Base-by-base conservation (phyloP, 1,284 basidiomycete genomes). In the Mycosarcoma maydis region DNA sequence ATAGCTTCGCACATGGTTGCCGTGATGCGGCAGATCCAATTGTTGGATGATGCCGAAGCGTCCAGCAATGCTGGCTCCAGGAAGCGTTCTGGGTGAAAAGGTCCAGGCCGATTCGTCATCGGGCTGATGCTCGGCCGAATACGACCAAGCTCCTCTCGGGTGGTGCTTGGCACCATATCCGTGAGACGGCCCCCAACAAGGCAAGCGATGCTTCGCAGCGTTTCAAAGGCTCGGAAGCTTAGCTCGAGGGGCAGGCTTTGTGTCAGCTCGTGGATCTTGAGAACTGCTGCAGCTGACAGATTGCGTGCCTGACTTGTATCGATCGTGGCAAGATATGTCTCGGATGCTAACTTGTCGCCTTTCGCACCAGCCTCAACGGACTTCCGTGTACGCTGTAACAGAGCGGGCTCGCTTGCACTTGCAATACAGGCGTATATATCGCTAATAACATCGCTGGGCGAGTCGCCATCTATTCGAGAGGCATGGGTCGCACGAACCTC, bases 21-120 rank as follows among this genome's bases (percentile, higher is more conserved):
- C 0, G 90, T 85, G 7, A 94, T 73, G 9, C 84, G 82, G 9
- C 85, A 83, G 11, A 92, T 86, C 94, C 94, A 97, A 14, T 48
- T 52, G 16, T 84, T 48, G 73, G 88, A 90, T 40, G 88, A 84
- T 3, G 58, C 66, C 1, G 85, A 30, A 17, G 38, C 22, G 5
- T 50, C 49, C 23, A 54, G 10, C 29, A 68, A 23, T 3, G 29
- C 38, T 9, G 50, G 16, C 4, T 52, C 47, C 6, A 40, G 33
- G 33, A 55, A 16, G 34, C 24, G 16, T 14, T 44, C 40, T 24
- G 42, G 33, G 11, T 19, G 32, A 2, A 27, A 10, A 14, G 29
- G 1, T 17, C 17, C 20, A 1, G 20, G 7, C 16, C 6, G 34
- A 7, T 30, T 20, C 1, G 26, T 7, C 3, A 27, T n/a, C 3